Evolutionary conservation across 441 rosid genomes (phyloP), one percentile per base, ranked within the genome.

Genomic region (Aleurites moluccanus): DNA sequence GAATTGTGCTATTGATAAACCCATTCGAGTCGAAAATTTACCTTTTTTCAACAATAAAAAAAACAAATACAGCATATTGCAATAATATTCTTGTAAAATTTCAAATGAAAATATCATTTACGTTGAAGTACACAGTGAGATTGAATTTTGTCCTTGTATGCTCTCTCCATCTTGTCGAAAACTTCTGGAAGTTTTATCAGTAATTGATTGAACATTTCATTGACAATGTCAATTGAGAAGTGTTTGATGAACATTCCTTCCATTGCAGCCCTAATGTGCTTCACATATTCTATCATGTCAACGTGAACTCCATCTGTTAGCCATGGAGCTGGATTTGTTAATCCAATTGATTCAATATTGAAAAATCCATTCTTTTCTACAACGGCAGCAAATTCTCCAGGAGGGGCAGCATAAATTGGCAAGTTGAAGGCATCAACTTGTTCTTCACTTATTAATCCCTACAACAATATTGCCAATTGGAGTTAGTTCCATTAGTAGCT

Each of bases 381-480:
- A 28, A 72, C 53, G 16, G 49, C 64, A 0, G 10, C 28, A 67
- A 85, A 70, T 56, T 84, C 88, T 52, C 70, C 71, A 4, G 85
- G 85, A 14, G 84, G 70, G 0, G 89, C 63, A 20, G 69, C 61
- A 38, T 83, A 86, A 2, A 80, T 59, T 21, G 89, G 91, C 66
- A 88, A 35, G 68, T 88, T 88, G 78, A 86, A 88, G 28, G 79
- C 69, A 47, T 86, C 86, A 21, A 88, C 79, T 45, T 77, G 59
- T 13, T 77, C 84, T 79, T 88, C 84, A 52, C 27, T 67, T 71
- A 85, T 74, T 50, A 73, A 9, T 55, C 86, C 91, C 89, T 85
- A 78, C 16, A 75, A 59, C 9, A 52, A 20, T 3, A 52, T 52
- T 52, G 4, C 52, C 52, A 47, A 47, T 47, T 47, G 33, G 33